Conservation (phyloP, 805 yeast genomes). For the Candida tallmaniae region DNA sequence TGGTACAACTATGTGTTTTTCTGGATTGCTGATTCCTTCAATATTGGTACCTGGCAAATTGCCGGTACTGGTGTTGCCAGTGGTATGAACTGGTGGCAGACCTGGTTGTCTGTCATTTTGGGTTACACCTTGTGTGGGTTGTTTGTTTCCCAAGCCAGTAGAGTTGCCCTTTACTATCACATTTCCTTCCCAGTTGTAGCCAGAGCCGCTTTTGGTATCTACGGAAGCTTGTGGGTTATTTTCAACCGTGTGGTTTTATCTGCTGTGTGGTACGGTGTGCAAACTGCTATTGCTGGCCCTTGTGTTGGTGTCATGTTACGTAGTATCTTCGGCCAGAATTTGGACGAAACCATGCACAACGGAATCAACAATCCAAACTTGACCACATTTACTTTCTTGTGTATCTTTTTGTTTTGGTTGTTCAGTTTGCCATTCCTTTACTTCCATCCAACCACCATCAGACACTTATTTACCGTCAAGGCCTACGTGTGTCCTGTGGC, state of each 20-base stretch:
- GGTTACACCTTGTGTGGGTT: constrained; percentile 70
- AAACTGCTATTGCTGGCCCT: constrained; percentile 79
- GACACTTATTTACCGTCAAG: constrained; percentile 81
- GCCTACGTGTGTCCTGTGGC: constrained; percentile 78
- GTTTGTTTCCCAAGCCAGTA: constrained; percentile 66
- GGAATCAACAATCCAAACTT: constrained; percentile 55
- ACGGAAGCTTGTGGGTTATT: constrained; percentile 86
- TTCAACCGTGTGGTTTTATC: constrained; percentile 86
- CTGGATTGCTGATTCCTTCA: constrained; percentile 89
- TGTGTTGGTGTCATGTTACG: constrained; percentile 73
- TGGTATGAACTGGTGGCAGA: constrained; percentile 81
- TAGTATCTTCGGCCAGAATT: constrained; percentile 66
- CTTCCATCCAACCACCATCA: constrained; percentile 75
- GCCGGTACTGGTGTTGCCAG: constrained; percentile 76
- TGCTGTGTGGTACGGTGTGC: constrained; percentile 84
- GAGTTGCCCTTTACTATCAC: constrained; percentile 79
- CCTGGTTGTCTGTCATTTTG: constrained; percentile 85
- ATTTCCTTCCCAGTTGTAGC: constrained; percentile 80
- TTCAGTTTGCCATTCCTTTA: constrained; percentile 74
- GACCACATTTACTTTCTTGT: constrained; percentile 67
- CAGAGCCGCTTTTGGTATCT: constrained; percentile 81
- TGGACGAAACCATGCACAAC: constrained; percentile 60
- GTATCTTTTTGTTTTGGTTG: constrained; percentile 80
- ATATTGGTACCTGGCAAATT: constrained; percentile 87
- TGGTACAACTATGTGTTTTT: constrained; percentile 78